phyloP scores from a whole-genome alignment of 2,329 filamentous ascomycete species.

The Podosphaera xanthii region DNA sequence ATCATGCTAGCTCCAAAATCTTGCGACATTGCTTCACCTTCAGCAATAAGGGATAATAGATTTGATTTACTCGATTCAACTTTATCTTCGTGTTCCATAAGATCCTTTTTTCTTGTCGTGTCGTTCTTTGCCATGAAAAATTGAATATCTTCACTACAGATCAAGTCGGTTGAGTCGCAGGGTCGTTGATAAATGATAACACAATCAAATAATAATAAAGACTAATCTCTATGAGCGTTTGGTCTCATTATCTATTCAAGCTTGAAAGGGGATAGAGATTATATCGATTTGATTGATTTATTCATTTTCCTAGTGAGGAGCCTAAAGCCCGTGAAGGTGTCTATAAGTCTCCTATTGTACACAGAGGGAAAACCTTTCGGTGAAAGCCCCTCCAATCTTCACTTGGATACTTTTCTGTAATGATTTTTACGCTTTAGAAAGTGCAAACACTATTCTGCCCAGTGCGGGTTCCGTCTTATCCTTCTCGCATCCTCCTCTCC shows the following conservation, averaged over 20 bases:
- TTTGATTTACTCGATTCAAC: neutral
- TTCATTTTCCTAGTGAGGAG: no score
- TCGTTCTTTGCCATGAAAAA: neutral
- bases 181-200: neutral
- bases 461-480: no score
- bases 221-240: neutral
- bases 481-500: no score
- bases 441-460: no score
- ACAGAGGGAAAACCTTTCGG: no score
- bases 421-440: no score
- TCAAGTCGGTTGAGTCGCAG: neutral
- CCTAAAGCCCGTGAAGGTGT: no score
- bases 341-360: no score
- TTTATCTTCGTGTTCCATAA: neutral
- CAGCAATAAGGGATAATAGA: neutral
- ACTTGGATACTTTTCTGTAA: no score
- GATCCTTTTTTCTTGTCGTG: neutral
- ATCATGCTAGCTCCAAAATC: neutral
- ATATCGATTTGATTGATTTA: no score
- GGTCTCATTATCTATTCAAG: neutral
- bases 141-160: neutral
- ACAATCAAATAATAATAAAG: neutral
- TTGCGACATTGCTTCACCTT: slow-evolving; percentile 1
- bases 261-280: neutral
- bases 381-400: no score